Base-by-base conservation (phyloP, 805 yeast species). In the Candida morakotiae region DNA sequence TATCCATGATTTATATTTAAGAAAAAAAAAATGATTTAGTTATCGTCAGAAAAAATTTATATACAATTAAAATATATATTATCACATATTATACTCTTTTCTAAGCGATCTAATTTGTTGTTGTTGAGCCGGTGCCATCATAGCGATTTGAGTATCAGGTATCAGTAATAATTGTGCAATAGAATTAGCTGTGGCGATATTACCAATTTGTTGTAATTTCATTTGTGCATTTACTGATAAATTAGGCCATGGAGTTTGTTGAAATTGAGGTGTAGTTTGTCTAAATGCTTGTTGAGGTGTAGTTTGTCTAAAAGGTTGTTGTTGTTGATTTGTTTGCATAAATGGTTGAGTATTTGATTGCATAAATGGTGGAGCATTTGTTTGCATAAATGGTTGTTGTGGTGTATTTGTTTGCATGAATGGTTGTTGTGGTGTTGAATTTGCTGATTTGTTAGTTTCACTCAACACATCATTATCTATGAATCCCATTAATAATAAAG, bases 401-500 rank as follows among this genome's bases (percentile, higher is more conserved):
- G 6, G 25, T 23, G 6, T 8, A 9, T 23, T 8, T 10, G 17
- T 18, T 16, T 34, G 41, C 22, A n/a, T 32, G 13, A 14, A 13
- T 38, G 37, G 48, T 55, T 52, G 51, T 37, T 38, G 48, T 1
- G 57, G 48, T 7, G 51, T 30, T 8, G 41, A 34, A 2, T 52
- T 37, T 2, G 55, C 58, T 2, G 64, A 43, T 24, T 59, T 62
- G 62, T 68, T 55, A 4, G 85, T 76, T 42, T 78, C 75, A 24
- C 70, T 69, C n/a, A 83, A 77, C n/a, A 81, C 83, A 31, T 76
- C 79, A 26, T 71, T 67, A 53, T 83, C 85, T 16, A 84, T 76
- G 29, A 84, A 69, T 1, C 93, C 94, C 89, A 84, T 83, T 33
- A 83, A 66, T 14, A 84, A 60, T 43, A 84, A 63, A 2, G 88